Conservation (phyloP, 1,139 yeast genomes). For the Diutina rugosa region DNA sequence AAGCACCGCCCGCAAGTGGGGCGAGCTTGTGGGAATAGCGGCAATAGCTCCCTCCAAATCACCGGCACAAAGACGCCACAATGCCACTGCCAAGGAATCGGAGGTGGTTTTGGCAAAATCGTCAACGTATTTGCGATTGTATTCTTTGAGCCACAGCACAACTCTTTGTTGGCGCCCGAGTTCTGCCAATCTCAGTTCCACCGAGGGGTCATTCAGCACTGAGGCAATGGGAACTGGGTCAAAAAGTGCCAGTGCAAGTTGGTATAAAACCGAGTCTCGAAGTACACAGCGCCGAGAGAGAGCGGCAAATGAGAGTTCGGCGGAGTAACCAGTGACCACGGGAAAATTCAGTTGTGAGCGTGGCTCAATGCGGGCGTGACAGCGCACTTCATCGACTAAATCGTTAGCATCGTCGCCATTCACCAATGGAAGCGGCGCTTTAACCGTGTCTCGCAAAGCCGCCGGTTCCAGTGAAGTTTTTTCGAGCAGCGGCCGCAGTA, state of each 20-base stretch:
- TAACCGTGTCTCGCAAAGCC: neutral
- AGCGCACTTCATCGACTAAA: neutral
- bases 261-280: neutral
- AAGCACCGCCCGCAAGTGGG: slow-evolving; percentile 60
- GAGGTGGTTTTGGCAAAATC: slow-evolving; percentile 1
- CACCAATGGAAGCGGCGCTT: neutral
- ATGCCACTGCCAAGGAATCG: slow-evolving; percentile 36
- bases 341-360: neutral
- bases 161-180: slow-evolving; percentile 29
- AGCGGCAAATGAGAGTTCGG: neutral
- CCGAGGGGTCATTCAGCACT: slow-evolving; percentile 12
- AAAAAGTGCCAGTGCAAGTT: neutral
- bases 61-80: slow-evolving; percentile 40
- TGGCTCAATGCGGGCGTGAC: neutral
- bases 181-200: slow-evolving; percentile 11
- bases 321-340: neutral
- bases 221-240: slow-evolving; percentile 1
- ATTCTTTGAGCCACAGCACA: slow-evolving; percentile 21
- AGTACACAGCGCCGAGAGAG: neutral
- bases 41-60: slow-evolving; percentile 50
- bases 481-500: neutral
- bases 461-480: neutral
- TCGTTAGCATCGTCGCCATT: neutral
- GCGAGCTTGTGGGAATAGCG: slow-evolving; percentile 46
- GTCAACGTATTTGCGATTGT: slow-evolving; percentile 4